Percentiles rank a stretch among this genome's conserved stretches.
Conservation (phyloP, 2,329 filamentous ascomycete genomes). For the Leptographium radiaticola region DNA sequence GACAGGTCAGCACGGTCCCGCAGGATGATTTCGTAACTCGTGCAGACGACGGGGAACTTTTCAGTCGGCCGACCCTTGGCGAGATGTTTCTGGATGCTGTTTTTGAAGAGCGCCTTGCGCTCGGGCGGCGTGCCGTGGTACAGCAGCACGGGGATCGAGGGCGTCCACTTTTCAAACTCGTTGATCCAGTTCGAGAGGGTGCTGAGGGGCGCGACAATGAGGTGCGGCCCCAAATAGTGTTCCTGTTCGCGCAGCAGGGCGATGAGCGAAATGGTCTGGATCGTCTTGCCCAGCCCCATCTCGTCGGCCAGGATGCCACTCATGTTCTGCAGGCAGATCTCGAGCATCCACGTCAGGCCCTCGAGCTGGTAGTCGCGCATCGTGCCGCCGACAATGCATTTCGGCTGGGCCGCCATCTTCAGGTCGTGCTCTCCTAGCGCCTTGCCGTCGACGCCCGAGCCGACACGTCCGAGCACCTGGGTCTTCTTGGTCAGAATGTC, state of each 20-base stretch:
- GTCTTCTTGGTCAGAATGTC: slow-evolving; percentile 53
- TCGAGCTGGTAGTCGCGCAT: slow-evolving; percentile 95
- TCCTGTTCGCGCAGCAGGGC: slow-evolving; percentile 81
- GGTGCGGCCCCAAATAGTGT: slow-evolving; percentile 68
- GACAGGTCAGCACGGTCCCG: slow-evolving; percentile 71
- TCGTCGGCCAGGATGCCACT: slow-evolving; percentile 88
- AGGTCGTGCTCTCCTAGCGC: slow-evolving; percentile 52
- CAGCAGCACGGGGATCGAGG: slow-evolving; percentile 72
- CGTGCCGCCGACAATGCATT: slow-evolving; percentile 69
- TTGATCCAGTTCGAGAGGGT: slow-evolving; percentile 94
- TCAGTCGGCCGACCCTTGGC: slow-evolving; percentile 42
- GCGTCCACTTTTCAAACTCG: slow-evolving; percentile 85
- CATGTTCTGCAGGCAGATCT: slow-evolving; percentile 65
- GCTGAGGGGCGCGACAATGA: slow-evolving; percentile 82
- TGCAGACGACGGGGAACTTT: slow-evolving; percentile 83
- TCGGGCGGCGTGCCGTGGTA: slow-evolving; percentile 79
- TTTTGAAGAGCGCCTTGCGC: slow-evolving; percentile 61
- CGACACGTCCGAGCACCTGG: slow-evolving; percentile 47
- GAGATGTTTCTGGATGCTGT: slow-evolving; percentile 57
- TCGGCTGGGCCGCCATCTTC: slow-evolving; percentile 72
- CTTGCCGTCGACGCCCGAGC: slow-evolving; percentile 46
- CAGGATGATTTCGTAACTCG: slow-evolving; percentile 92
- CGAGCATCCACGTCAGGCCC: slow-evolving; percentile 90
- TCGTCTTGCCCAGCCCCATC: slow-evolving; percentile 85
- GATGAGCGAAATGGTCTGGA: slow-evolving; percentile 80